phyloP scores from a whole-genome alignment of 2,329 filamentous ascomycete species.

The Thermoascus crustaceus region DNA sequence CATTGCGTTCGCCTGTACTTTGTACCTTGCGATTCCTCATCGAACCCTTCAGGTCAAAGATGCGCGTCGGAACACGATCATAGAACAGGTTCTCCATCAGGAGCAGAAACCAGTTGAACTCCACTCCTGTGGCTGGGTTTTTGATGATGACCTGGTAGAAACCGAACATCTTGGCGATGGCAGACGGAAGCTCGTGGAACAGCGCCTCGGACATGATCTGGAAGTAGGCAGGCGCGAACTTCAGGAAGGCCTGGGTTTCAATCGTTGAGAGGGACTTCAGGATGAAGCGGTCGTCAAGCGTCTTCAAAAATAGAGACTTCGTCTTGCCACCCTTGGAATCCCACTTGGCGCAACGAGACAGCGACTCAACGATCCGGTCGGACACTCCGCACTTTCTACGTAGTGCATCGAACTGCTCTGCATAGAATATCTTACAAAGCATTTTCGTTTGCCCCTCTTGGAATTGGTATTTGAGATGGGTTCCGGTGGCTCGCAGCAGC shows the following conservation, averaged over 20 bases:
- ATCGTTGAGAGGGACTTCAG: constrained; percentile 85
- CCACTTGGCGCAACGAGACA: constrained; percentile 94
- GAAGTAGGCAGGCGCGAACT: constrained; percentile 95
- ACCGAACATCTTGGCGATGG: constrained; percentile 98
- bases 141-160: constrained; percentile 98
- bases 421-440: constrained; percentile 97
- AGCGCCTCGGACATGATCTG: constrained; percentile 93
- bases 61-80: constrained; percentile 78
- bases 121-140: constrained; percentile 80
- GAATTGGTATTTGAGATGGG: constrained; percentile 94
- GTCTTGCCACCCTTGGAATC: constrained; percentile 97
- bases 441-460: constrained; percentile 88
- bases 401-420: constrained; percentile 93
- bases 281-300: constrained; percentile 85
- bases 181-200: constrained; percentile 89
- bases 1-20: constrained; percentile 88
- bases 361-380: constrained; percentile 87
- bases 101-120: constrained; percentile 89
- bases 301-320: constrained; percentile 95
- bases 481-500: constrained; percentile 73
- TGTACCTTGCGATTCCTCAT: constrained; percentile 99
- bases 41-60: constrained; percentile 92
- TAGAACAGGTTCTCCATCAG: constrained; percentile 99
- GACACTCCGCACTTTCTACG: constrained; percentile 86
- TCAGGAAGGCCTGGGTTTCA: constrained; percentile 87